Conservation (phyloP, 2,329 filamentous ascomycete genomes). For the Phyllosticta ampelicida region DNA sequence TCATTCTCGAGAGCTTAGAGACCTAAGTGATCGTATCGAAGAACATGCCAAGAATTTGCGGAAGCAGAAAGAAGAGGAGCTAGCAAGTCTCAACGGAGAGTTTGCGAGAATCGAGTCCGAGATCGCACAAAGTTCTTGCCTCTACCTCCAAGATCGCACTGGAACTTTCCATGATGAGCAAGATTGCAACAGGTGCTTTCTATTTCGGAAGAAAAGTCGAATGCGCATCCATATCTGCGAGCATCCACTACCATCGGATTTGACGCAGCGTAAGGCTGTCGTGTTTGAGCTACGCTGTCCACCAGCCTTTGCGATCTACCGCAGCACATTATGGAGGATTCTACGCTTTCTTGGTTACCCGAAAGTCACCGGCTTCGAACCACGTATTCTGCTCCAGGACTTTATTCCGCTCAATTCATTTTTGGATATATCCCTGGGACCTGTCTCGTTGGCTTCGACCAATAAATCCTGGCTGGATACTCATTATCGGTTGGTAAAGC, state of each 20-base stretch:
- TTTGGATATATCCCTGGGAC: constrained; percentile 5
- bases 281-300: constrained; percentile 45
- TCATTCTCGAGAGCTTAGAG: constrained; percentile 15
- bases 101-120: constrained; percentile 29
- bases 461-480: constrained; percentile 38
- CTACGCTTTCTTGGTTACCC: constrained; percentile 27
- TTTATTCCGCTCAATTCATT: constrained; percentile 26
- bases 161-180: constrained; percentile 11
- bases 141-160: constrained; percentile 13
- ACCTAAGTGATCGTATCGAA: constrained; percentile 27
- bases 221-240: constrained; percentile 41
- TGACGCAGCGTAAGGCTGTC: constrained; percentile 30
- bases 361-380: constrained; percentile 6
- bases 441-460: constrained; percentile 33
- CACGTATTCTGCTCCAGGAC: constrained; percentile 19
- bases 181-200: constrained; percentile 37
- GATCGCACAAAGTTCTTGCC: constrained; percentile 25
- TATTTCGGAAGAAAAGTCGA: constrained; percentile 23
- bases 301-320: constrained; percentile 36
- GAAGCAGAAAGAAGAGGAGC: constrained; percentile 30
- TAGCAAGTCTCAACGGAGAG: constrained; percentile 22
- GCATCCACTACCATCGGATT: constrained; percentile 35
- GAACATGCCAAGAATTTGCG: constrained; percentile 18
- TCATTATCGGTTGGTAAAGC: constrained; percentile 35
- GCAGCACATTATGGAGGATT: constrained; percentile 43